Evolutionary conservation across 1,139 yeast species (phyloP).

Genomic region (Insectozyma bohioensis): DNA sequence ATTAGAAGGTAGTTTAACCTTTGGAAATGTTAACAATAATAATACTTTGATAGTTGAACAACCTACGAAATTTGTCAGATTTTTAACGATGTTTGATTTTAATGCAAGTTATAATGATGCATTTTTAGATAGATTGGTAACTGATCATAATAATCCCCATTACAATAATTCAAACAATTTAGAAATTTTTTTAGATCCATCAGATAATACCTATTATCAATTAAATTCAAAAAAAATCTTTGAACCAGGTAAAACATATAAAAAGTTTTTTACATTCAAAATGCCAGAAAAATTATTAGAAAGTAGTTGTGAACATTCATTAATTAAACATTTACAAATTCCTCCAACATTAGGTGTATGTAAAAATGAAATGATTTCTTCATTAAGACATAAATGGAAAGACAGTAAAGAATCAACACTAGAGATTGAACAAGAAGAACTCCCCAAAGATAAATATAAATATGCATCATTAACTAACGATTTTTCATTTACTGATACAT

Average conservation of each 20-base stretch:
- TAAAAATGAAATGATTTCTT: slow-evolving; percentile 26
- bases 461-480: slow-evolving; percentile 31
- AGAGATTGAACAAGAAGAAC: slow-evolving; percentile 1
- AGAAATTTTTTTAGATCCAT: slow-evolving; percentile 11
- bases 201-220: slow-evolving; percentile 30
- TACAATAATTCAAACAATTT: slow-evolving; percentile 1
- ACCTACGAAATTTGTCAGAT: slow-evolving; percentile 15
- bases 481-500: slow-evolving; percentile 30
- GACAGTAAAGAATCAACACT: slow-evolving; percentile 11
- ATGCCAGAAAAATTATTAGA: slow-evolving; percentile 40
- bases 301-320: slow-evolving; percentile 35
- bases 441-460: slow-evolving; percentile 10
- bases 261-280: slow-evolving; percentile 40
- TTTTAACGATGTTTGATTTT: slow-evolving; percentile 42
- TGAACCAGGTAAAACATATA: slow-evolving; percentile 34
- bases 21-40: slow-evolving; percentile 18
- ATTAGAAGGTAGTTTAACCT: slow-evolving; percentile 33
- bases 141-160: slow-evolving; percentile 30
- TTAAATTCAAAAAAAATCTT: slow-evolving; percentile 30
- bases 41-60: slow-evolving; percentile 14
- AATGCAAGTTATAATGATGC: slow-evolving; percentile 46
- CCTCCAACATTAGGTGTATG: slow-evolving; percentile 38
- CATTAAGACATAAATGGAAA: slow-evolving; percentile 30
- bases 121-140: slow-evolving; percentile 27
- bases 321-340: slow-evolving; percentile 36